Evolutionary conservation across 2,329 filamentous ascomycete genomes (phyloP), one percentile per base, ranked within the genome.

Genomic region (Ascochyta pisi): DNA sequence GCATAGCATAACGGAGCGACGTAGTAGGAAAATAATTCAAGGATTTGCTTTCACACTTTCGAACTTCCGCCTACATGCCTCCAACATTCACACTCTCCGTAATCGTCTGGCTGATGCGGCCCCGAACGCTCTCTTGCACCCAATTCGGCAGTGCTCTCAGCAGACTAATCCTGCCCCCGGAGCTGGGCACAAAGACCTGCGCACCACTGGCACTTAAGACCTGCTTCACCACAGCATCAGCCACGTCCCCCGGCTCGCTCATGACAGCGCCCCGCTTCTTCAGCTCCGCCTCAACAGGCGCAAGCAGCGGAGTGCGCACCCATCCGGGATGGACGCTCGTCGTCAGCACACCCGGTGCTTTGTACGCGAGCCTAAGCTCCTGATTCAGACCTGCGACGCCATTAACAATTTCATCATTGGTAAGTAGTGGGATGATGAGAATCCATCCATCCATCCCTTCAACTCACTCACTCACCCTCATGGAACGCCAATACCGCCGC

Each of bases 401-500:
- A 19, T 19, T 19, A 19, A 19, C 19, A 3, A 19, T 16, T 16
- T 16, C 16, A 16, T 16, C 16, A 19, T 19, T 3, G 19, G 19
- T 19, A 19, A 3, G 19, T 19, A 19, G 19, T 19, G 19, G 19
- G 19, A 19, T 19, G 19, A 19, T 19, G 19, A 19, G 19, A 16
- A 8, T 26, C 24, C 5, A 8, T 26, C 24, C 24, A 8, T 26
- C 24, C 24, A 8, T 26, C 24, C 24, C 6, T 26, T 19, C 19
- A 19, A 19, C 19, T 3, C 3, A 19, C 31, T 6, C 13, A 34
- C 13, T n/a, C 33, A 67, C 77, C 77, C 72, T 86, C 83, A 59
- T 86, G 82, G 68, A 85, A 83, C 4, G 79, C 75, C 38, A 85
- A 67, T 0, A 82, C 81, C 23, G 77, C 82, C 0, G 79, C 78